Evolutionary conservation across 2,329 filamentous ascomycete genomes (phyloP), one percentile per base, ranked within the genome.

Genomic region (Sclerotinia spermophila): DNA sequence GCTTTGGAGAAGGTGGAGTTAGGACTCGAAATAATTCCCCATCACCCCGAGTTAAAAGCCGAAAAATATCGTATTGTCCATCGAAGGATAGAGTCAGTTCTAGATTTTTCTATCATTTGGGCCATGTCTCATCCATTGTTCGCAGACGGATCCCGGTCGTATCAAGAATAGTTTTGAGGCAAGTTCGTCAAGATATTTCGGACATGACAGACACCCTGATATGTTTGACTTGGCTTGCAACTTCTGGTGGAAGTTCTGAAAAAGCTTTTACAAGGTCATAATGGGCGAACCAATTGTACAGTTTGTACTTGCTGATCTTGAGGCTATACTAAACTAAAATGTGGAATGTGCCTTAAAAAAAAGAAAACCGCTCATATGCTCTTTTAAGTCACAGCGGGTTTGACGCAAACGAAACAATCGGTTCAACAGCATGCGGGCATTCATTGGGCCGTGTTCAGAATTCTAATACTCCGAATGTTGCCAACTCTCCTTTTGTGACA

Each of bases 371-470:
- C n/a, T n/a, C n/a, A n/a, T n/a, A n/a, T n/a, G n/a, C n/a, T n/a
- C n/a, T n/a, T n/a, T n/a, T 10, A 11, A 59, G 56, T 35, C 56
- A 40, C 17, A 59, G 13, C 5, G 24, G 5, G 5, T 40, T 40
- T n/a, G 2, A 40, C 15, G 35, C 58, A 10, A 40, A 11, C 40
- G 35, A 40, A n/a, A 13, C 35, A 11, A 60, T 60, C 10, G 10
- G 19, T 17, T 30, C 19, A 40, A 72, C 59, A 40, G 74, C 74
- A 45, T 74, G 74, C 35, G 74, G 71, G 5, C 72, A 74, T 60
- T 71, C 72, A 15, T 35, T 74, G 17, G 74, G 73, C 5, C 19
- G 67, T 21, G 64, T 75, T 44, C 74, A 75, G 67, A 42, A 68
- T n/a, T 27, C 24, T 13, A 70, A 67, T 24, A 69, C 69, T 62